phyloP scores from a whole-genome alignment of 140 eudicot genomes.

The Bidens hawaiensis region DNA sequence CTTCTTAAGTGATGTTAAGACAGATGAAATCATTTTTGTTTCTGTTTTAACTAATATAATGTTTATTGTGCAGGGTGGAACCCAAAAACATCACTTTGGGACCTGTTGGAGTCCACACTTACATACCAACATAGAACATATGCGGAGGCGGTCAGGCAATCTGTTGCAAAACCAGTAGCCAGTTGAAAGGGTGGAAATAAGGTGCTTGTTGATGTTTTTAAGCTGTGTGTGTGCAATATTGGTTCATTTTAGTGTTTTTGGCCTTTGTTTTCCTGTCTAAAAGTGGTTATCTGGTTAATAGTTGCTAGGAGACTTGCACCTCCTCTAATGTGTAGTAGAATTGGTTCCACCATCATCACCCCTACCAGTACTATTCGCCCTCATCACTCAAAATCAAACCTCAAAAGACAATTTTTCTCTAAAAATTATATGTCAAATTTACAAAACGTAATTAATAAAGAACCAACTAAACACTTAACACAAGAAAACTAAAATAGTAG shows the following conservation, averaged over 20 bases:
- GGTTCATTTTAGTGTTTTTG: constrained; percentile 8
- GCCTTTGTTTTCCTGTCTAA: background rate
- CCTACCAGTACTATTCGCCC: too few relatives aligned
- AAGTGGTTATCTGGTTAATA: background rate
- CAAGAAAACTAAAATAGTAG: too few relatives aligned
- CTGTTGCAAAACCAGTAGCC: constrained; percentile 67
- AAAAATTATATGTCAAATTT: too few relatives aligned
- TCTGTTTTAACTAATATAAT: background rate
- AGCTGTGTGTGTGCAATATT: background rate
- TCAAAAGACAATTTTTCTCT: too few relatives aligned
- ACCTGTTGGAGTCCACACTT: constrained; percentile 41
- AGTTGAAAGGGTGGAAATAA: constrained; percentile 18
- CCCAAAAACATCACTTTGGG: constrained; percentile 94
- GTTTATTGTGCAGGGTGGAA: constrained; percentile 59
- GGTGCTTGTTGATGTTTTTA: background rate
- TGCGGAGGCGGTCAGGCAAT: constrained; percentile 76
- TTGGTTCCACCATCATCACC: too few relatives aligned
- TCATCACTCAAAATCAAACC: too few relatives aligned
- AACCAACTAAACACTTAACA: too few relatives aligned
- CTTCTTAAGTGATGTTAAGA: background rate
- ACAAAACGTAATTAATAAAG: too few relatives aligned
- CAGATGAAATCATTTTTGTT: background rate
- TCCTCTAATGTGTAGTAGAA: constrained; percentile 13
- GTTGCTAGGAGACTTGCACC: constrained; percentile 15
- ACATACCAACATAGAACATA: constrained; percentile 6